Evolutionary conservation across 192 early-diverging fungal species (phyloP).

Genomic region (Funneliformis geosporum): DNA sequence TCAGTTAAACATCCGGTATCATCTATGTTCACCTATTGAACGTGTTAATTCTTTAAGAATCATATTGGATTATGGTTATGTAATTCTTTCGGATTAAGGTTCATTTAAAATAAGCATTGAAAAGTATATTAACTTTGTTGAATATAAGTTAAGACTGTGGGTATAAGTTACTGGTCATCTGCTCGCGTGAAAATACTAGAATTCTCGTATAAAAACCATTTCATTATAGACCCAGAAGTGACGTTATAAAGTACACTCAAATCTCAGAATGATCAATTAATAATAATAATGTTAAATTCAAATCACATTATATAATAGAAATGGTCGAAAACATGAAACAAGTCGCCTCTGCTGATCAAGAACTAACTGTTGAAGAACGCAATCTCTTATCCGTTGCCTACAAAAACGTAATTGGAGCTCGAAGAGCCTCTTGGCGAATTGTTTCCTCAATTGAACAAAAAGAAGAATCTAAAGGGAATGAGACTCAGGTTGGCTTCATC

Average conservation of each 20-base stretch:
- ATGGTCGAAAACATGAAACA: conserved; percentile 80
- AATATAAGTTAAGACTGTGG: no score
- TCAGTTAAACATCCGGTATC: conserved; percentile 9
- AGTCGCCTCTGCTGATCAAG: conserved; percentile 62
- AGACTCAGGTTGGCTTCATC: conserved; percentile 88
- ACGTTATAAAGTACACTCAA: no score
- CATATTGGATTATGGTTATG: not conserved
- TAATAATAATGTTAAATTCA: not conserved
- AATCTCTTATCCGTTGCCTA: conserved; percentile 98
- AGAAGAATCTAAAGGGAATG: conserved; percentile 95
- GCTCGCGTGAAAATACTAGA: not conserved
- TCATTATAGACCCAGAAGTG: no score
- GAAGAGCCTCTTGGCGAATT: conserved; percentile 98
- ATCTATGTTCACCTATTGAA: conserved; percentile 15
- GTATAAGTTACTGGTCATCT: not conserved
- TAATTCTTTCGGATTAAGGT: not conserved
- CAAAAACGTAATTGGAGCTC: conserved; percentile 99
- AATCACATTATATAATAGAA: conserved; percentile 47
- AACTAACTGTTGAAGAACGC: conserved; percentile 97
- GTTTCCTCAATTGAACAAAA: conserved; percentile 99
- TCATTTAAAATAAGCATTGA: not conserved
- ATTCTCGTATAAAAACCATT: no score
- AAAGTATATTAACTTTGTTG: not conserved
- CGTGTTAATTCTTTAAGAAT: conserved; percentile 6
- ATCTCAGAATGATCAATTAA: not conserved